Conservation (phyloP, 352 stramenopile species). For the Pelagophyceae sp. region DNA sequence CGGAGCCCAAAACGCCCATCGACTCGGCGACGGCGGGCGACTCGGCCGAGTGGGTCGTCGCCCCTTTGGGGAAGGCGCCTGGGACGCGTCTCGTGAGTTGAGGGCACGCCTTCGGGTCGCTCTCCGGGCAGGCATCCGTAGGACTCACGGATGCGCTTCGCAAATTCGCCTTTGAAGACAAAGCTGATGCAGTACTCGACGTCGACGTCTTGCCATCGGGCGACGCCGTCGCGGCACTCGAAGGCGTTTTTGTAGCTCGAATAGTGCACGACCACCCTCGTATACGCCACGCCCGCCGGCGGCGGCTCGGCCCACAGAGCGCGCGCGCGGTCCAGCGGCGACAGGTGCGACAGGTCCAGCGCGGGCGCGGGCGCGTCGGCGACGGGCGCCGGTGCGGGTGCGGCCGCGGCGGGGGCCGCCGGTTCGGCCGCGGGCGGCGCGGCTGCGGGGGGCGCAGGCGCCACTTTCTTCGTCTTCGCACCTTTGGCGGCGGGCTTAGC, state of each 20-base stretch:
- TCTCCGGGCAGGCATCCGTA: too few species aligned
- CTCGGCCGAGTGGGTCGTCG: not conserved
- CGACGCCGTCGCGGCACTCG: slow-evolving; percentile 16
- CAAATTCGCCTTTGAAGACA: slow-evolving; percentile 24
- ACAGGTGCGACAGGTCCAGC: too few species aligned
- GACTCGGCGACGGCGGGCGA: not conserved
- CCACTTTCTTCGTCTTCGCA: not conserved
- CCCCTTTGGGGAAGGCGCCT: not conserved
- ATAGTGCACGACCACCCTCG: slow-evolving; percentile 9
- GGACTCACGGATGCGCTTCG: slow-evolving; percentile 4
- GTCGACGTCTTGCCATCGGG: slow-evolving; percentile 19
- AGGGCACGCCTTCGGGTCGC: too few species aligned
- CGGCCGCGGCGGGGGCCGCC: not conserved
- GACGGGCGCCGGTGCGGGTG: not conserved
- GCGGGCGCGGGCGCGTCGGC: not conserved
- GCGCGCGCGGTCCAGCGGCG: not conserved
- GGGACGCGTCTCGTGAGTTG: too few species aligned
- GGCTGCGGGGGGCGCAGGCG: not conserved
- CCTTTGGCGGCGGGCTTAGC: not conserved
- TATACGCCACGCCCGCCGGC: not conserved
- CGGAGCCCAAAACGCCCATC: not conserved
- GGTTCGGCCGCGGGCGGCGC: not conserved
- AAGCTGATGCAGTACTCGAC: slow-evolving; percentile 24
- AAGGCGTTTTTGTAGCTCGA: slow-evolving; percentile 20
- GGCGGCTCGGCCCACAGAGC: not conserved